A percentile compares a stretch with the other conserved stretches of the same genome.
phyloP scores from a whole-genome alignment of 2,329 filamentous ascomycete species.

The Fulvia fulva region DNA sequence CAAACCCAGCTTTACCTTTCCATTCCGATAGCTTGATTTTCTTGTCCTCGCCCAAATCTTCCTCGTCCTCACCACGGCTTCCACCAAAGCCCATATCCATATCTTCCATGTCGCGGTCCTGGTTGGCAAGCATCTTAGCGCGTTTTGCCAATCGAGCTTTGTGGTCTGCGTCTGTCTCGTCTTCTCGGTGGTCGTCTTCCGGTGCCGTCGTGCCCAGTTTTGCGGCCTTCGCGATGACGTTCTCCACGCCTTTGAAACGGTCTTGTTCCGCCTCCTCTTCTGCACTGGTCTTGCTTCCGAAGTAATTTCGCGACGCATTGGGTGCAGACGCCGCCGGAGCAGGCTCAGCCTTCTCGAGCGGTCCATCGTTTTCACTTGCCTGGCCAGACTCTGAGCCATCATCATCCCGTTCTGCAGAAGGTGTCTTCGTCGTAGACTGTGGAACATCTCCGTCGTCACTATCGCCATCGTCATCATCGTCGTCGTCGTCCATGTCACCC shows the following conservation, averaged over 20 bases:
- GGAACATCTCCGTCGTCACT: constrained; percentile 36
- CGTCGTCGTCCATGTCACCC: constrained; percentile 49
- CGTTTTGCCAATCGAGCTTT: constrained; percentile 62
- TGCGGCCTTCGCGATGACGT: constrained; percentile 66
- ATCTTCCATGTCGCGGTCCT: constrained; percentile 80
- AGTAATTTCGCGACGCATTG: constrained; percentile 34
- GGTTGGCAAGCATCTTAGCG: constrained; percentile 63
- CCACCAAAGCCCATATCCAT: constrained; percentile 93
- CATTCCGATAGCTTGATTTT: constrained; percentile 67
- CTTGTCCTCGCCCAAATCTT: constrained; percentile 54
- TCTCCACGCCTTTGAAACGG: constrained; percentile 30
- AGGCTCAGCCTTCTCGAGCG: constrained; percentile 3
- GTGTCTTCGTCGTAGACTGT: background rate
- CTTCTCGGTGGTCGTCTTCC: constrained; percentile 40
- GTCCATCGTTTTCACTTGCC: constrained; percentile 35
- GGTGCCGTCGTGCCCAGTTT: constrained; percentile 45
- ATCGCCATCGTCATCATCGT: constrained; percentile 39
- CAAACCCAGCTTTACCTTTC: constrained; percentile 51
- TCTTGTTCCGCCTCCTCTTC: constrained; percentile 17
- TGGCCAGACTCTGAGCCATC: background rate
- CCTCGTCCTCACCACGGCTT: constrained; percentile 81
- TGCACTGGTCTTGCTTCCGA: constrained; percentile 26
- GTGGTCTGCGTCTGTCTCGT: constrained; percentile 47
- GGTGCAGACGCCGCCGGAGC: background rate
- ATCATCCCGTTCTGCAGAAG: background rate